Evolutionary conservation across 371 early-diverging fungal species (phyloP).

Genomic region (Syncephalastrum monosporum): DNA sequence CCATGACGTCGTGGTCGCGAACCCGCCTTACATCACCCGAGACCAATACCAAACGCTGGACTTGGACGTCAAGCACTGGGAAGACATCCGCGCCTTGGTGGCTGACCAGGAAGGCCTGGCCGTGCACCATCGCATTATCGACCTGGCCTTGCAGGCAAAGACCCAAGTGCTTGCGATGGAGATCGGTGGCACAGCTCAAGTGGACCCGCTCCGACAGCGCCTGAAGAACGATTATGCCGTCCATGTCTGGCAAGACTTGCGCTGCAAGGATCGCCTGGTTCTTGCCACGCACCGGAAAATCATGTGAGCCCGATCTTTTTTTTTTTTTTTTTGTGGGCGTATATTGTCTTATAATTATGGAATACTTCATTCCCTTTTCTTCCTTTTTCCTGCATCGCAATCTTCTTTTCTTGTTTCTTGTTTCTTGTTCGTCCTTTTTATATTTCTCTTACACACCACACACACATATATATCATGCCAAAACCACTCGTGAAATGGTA

Average conservation of each 20-base stretch:
- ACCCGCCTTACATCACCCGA: constrained; percentile 90
- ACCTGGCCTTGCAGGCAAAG: constrained; percentile 22
- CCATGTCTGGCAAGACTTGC: constrained; percentile 74
- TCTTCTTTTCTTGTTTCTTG: too few species aligned
- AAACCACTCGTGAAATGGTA: too few species aligned
- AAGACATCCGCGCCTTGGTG: constrained; percentile 79
- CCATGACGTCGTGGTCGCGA: constrained; percentile 73
- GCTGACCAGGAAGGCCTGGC: constrained; percentile 68
- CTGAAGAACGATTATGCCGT: constrained; percentile 37
- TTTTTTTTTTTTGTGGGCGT: too few species aligned
- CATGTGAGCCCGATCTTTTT: too few species aligned
- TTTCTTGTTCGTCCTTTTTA: too few species aligned
- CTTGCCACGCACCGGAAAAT: constrained; percentile 16
- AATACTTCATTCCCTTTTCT: too few species aligned
- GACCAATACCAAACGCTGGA: constrained; percentile 67
- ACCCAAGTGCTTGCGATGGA: constrained; percentile 67
- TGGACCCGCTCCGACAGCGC: constrained; percentile 30
- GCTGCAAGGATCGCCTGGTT: constrained; percentile 60
- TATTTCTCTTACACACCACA: too few species aligned
- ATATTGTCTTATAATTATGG: too few species aligned
- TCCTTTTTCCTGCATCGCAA: too few species aligned
- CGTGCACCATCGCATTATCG: constrained; percentile 63
- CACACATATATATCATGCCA: too few species aligned
- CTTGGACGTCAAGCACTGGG: constrained; percentile 80
- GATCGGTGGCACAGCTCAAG: constrained; percentile 76